Evolutionary conservation across 2,329 filamentous ascomycete species (phyloP).

Genomic region (Monosporascus sp.): DNA sequence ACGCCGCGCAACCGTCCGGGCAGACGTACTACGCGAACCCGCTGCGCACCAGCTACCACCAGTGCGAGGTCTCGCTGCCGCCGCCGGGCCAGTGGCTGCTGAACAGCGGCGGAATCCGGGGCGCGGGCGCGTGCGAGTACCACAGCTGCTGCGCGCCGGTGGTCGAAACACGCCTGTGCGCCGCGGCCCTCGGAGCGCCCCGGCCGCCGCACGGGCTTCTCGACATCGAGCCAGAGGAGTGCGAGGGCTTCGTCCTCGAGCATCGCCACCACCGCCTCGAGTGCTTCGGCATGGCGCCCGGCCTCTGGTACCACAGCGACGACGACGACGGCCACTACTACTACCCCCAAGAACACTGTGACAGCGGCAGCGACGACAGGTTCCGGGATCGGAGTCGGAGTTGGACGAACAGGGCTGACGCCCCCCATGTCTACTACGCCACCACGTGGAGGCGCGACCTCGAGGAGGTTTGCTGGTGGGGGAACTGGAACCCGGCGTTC

Average conservation of each 20-base stretch:
- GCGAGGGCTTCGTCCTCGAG: conserved; percentile 9
- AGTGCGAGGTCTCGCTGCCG: conserved; percentile 14
- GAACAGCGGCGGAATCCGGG: neutral
- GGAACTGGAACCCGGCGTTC: conserved; percentile 3
- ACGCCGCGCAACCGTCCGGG: neutral
- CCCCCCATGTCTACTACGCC: neutral
- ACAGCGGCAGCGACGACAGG: conserved; percentile 1
- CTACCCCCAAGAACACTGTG: neutral
- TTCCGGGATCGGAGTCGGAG: neutral
- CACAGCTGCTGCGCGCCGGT: conserved; percentile 19
- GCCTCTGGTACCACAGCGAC: neutral
- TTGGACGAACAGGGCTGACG: neutral
- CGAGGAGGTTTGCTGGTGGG: neutral
- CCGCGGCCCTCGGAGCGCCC: neutral
- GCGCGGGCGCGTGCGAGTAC: conserved; percentile 9
- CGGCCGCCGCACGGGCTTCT: neutral
- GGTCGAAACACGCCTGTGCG: conserved; percentile 8
- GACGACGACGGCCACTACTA: neutral
- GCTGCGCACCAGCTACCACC: conserved; percentile 13
- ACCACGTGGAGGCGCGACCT: neutral
- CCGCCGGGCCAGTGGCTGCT: neutral
- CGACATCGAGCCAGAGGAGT: conserved; percentile 14
- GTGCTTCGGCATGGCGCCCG: conserved; percentile 11
- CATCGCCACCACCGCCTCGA: conserved; percentile 15
- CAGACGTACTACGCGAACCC: conserved; percentile 12